phyloP scores from a whole-genome alignment of 306 rosid genomes.

The Vigna unguiculata region DNA sequence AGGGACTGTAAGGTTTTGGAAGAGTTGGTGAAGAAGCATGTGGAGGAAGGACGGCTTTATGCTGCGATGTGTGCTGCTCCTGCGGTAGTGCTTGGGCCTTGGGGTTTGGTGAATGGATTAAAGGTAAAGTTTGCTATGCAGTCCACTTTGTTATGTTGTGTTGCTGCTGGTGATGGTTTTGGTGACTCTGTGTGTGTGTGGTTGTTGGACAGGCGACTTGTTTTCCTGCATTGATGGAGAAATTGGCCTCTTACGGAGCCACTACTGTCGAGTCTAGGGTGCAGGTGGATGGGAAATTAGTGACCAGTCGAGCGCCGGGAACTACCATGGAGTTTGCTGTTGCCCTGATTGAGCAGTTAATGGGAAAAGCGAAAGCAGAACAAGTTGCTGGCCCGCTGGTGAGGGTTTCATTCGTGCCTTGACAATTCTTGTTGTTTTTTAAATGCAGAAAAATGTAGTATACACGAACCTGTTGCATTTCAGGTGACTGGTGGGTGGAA shows the following conservation, averaged over 20 bases:
- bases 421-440: conserved; percentile 19
- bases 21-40: conserved; percentile 62
- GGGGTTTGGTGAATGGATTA: conserved; percentile 91
- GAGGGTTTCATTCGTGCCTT: conserved; percentile 33
- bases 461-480: neutral
- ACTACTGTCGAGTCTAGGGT: conserved; percentile 84
- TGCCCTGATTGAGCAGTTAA: conserved; percentile 81
- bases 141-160: neutral
- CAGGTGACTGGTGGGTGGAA: neutral
- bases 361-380: conserved; percentile 82
- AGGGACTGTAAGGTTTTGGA: conserved; percentile 45
- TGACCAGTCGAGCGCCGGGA: conserved; percentile 92
- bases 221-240: conserved; percentile 81
- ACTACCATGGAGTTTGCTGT: conserved; percentile 87
- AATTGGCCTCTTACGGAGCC: conserved; percentile 71
- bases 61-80: conserved; percentile 97
- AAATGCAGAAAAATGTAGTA: neutral
- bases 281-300: conserved; percentile 80
- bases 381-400: conserved; percentile 94
- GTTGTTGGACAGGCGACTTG: conserved; percentile 77
- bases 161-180: conserved; percentile 18
- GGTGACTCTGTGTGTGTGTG: neutral
- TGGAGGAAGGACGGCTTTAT: conserved; percentile 72
- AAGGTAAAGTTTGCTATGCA: conserved; percentile 56
- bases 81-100: conserved; percentile 82